phyloP scores from a whole-genome alignment of 257 asterid genomes.

The Anisodus tanguticus region DNA sequence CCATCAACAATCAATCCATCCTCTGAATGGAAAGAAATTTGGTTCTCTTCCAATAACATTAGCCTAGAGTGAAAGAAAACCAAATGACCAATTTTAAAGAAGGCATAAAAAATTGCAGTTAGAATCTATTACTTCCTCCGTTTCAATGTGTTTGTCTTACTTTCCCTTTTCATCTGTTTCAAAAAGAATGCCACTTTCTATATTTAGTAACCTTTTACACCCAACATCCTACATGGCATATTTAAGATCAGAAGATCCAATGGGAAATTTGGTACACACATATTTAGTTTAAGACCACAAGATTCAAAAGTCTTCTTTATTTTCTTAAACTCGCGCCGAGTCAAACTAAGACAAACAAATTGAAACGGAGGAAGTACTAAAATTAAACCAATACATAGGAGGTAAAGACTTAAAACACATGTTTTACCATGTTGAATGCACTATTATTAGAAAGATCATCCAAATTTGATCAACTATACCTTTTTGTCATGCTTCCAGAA shows the following conservation, averaged over 20 bases:
- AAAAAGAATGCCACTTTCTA: no score
- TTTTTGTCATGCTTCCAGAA: slow-evolving; percentile 98
- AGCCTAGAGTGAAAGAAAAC: slow-evolving; percentile 60
- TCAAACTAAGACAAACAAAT: no score
- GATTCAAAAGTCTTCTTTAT: no score
- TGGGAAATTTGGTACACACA: no score
- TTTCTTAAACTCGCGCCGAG: no score
- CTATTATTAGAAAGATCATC: background rate
- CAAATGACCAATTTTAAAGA: slow-evolving; percentile 28
- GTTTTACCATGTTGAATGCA: background rate
- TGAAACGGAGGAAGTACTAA: background rate
- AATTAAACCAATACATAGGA: slow-evolving; percentile 13
- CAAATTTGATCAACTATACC: slow-evolving; percentile 51
- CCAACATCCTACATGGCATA: no score
- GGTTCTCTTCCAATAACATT: slow-evolving; percentile 98
- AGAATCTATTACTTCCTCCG: background rate
- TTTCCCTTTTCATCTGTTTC: no score
- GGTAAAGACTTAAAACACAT: slow-evolving; percentile 9
- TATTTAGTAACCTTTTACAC: no score
- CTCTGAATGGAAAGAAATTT: slow-evolving; percentile 90
- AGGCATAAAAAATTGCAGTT: background rate
- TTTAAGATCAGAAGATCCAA: no score
- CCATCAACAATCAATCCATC: slow-evolving; percentile 78
- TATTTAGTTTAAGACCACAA: no score
- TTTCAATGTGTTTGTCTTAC: no score